Base-by-base conservation (phyloP, 2,329 filamentous ascomycete species). In the Exserohilum rostratum region DNA sequence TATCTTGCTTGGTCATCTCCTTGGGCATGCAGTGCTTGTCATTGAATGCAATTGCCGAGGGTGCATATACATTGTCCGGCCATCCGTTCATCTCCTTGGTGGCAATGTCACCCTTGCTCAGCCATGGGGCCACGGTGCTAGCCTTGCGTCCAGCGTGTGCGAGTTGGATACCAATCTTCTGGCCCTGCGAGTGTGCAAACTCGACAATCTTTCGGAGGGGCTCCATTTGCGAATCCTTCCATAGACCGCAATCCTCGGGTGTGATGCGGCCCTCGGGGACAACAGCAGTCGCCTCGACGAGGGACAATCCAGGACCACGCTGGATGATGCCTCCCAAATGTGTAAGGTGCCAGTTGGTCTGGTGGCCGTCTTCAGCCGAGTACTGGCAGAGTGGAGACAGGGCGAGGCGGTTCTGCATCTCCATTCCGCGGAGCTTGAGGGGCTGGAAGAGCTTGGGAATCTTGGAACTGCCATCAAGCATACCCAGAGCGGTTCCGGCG, bases 141-240 rank as follows among this genome's bases (percentile, higher is more conserved):
- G 84, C 83, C 65, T 87, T 87, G 27, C 84, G 75, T 6, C 92
- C 92, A 0, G 91, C 91, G 68, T 96, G 92, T 1, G 80, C 90
- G 4, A 96, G 81, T 78, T 96, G 92, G 57, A 96, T 87, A 46
- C 85, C 91, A 47, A 90, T 86, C 60, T 89, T 86, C 68, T 91
- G 87, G 69, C 82, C 83, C 75, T 96, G 92, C 22, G 84, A 86
- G 78, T 96, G 91, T 2, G 89, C 85, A 59, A 92, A 96, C 57
- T 96, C 90, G 31, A 87, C 85, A 40, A 93, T 83, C 55, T 84
- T 83, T 69, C 82, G 84, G 53, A 96, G 77, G 0, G 87, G 87
- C 59, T 83, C 87, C 56, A 93, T 88, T 73, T 97, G 93, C 30
- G 83, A 86, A 73, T 96, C 93, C 58, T 89, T 82, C 93, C 92